Percentiles rank a stretch among this genome's conserved stretches.
Conservation (phyloP, 441 rosid genomes). For the Brassica hybrid region DNA sequence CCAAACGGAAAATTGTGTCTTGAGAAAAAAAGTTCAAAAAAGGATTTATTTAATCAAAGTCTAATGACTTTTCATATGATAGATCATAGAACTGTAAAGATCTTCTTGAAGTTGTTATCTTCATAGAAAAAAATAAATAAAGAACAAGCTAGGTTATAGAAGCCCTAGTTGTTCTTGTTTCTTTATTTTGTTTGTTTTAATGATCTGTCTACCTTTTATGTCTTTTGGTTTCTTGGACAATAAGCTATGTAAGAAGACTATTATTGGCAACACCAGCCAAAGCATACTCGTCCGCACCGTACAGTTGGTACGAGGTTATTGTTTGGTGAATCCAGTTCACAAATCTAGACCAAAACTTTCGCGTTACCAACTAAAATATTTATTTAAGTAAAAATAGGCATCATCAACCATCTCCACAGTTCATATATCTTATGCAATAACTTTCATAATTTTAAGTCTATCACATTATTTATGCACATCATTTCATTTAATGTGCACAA, state of each 20-base stretch:
- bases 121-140: conserved; percentile 28
- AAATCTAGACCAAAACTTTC: conserved; percentile 32
- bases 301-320: conserved; percentile 41
- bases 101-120: conserved; percentile 24
- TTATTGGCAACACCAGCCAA: conserved; percentile 16
- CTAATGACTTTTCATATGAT: conserved; percentile 26
- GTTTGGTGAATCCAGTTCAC: conserved; percentile 36
- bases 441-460: conserved; percentile 7
- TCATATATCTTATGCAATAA: conserved; percentile 10
- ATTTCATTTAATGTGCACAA: conserved; percentile 35
- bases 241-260: conserved; percentile 32
- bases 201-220: conserved; percentile 34
- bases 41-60: conserved; percentile 28
- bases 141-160: conserved; percentile 42
- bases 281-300: conserved; percentile 28
- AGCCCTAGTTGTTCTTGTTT: conserved; percentile 42
- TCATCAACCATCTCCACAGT: conserved; percentile 21
- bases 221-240: conserved; percentile 26
- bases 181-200: conserved; percentile 3
- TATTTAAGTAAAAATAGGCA: conserved; percentile 37
- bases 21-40: too few relatives aligned
- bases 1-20: conserved; percentile 3
- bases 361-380: too few relatives aligned
- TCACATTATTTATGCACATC: conserved; percentile 23
- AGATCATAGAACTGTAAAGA: conserved; percentile 15